These are phyloP conservation scores for Macrolepiota dolichaula DNA, from an alignment of 768 basidiomycete genomes.

Conservation along the genomic window DNA sequence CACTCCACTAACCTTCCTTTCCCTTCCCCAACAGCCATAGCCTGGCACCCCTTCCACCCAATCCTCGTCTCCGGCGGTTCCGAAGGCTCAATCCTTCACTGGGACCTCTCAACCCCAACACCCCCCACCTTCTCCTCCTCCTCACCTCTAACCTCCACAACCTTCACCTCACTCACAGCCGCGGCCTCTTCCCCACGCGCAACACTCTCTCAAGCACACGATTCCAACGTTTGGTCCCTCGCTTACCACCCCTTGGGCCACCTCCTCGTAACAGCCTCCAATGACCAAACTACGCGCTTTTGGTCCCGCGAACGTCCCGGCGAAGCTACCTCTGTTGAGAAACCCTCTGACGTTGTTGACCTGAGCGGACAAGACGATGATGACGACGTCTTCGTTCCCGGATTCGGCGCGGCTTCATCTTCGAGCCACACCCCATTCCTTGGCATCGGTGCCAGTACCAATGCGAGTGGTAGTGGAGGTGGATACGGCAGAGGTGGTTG, in stretches of 20 bases:
- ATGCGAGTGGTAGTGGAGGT: slow-evolving; percentile 11
- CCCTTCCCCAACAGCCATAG: slow-evolving; percentile 54
- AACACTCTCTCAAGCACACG: slow-evolving; percentile 93
- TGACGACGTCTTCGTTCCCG: slow-evolving; percentile 60
- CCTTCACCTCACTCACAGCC: slow-evolving; percentile 32
- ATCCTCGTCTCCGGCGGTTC: slow-evolving; percentile 92
- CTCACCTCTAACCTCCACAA: slow-evolving; percentile 37
- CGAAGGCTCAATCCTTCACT: slow-evolving; percentile 92
- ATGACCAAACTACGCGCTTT: slow-evolving; percentile 99
- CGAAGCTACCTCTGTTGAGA: slow-evolving; percentile 77
- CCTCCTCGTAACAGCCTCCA: slow-evolving; percentile 89
- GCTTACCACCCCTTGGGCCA: slow-evolving; percentile 96
- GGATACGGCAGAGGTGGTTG: slow-evolving; percentile 8
- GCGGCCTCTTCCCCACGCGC: slow-evolving; percentile 62
- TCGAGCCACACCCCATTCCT: slow-evolving; percentile 30
- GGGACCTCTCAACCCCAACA: slow-evolving; percentile 73
- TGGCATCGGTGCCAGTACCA: slow-evolving; percentile 26
- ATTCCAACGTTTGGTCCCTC: slow-evolving; percentile 95
- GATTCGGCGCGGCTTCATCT: slow-evolving; percentile 51
- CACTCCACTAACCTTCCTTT: not conserved
- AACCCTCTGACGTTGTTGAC: slow-evolving; percentile 69
- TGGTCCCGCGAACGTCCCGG: slow-evolving; percentile 92
- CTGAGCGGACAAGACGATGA: slow-evolving; percentile 64
- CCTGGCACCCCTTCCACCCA: slow-evolving; percentile 96
- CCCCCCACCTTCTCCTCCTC: slow-evolving; percentile 16